A percentile compares a stretch with the other conserved stretches of the same genome.
phyloP scores from a whole-genome alignment of 2,329 filamentous ascomycete genomes.

The Alternaria conjuncta region DNA sequence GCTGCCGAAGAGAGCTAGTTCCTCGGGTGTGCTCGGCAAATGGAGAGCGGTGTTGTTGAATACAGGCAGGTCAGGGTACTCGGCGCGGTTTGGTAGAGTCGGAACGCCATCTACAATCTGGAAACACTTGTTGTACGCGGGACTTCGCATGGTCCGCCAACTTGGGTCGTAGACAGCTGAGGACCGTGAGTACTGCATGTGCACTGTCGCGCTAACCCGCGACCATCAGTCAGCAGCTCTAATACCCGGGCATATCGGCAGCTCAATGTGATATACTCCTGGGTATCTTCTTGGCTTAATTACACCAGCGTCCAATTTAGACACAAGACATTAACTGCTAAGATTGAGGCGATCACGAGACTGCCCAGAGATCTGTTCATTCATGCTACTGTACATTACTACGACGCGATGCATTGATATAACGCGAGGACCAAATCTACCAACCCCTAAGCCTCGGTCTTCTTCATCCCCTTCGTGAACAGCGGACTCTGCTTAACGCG shows the following conservation, averaged over 20 bases:
- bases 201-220: background rate
- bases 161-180: no score
- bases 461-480: constrained; percentile 40
- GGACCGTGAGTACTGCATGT: background rate
- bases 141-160: no score
- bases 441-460: background rate
- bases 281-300: background rate
- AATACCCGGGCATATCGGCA: background rate
- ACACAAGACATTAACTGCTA: background rate
- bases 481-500: constrained; percentile 43
- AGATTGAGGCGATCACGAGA: background rate
- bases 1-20: no score
- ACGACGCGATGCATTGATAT: background rate
- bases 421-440: background rate
- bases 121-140: no score
- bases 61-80: no score
- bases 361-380: background rate
- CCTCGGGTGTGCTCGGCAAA: no score
- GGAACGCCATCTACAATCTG: no score
- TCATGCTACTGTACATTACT: background rate
- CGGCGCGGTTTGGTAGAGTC: no score
- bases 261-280: background rate
- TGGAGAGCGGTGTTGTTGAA: no score
- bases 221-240: background rate
- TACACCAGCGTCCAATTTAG: background rate